phyloP scores from a whole-genome alignment of 352 stramenopile species.

The Phytophthora cryptogea region DNA sequence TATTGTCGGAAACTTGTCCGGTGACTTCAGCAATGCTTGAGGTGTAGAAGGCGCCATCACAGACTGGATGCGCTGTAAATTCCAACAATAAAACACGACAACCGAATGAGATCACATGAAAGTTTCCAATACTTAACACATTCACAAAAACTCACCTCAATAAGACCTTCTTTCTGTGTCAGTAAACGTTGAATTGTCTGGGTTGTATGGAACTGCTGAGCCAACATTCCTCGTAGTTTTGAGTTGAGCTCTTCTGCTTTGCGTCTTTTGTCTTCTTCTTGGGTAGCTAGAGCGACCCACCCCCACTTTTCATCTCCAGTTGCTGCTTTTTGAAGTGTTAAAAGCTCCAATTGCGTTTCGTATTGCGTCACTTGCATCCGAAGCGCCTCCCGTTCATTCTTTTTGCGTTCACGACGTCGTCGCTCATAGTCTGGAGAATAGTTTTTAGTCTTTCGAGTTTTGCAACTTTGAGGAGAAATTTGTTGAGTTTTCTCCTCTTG shows the following conservation, averaged over 20 bases:
- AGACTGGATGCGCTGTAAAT: conserved; percentile 5
- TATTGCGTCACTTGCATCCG: conserved; percentile 10
- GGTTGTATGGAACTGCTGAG: conserved; percentile 8
- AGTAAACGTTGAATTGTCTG: conserved; percentile 3
- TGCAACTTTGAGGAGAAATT: not conserved
- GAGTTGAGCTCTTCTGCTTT: conserved; percentile 22
- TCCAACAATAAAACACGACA: not conserved
- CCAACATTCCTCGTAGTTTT: conserved; percentile 9
- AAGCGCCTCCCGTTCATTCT: conserved; percentile 13
- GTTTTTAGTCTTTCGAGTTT: not conserved
- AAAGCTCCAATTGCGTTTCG: conserved; percentile 19
- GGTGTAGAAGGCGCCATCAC: not conserved
- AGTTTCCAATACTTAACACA: too few relatives aligned
- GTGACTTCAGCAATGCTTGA: not conserved
- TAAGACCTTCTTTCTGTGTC: not conserved
- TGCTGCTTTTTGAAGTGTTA: not conserved
- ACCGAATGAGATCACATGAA: too few relatives aligned
- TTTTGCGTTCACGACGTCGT: conserved; percentile 18
- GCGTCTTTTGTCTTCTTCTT: conserved; percentile 19
- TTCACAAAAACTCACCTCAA: conserved; percentile 5
- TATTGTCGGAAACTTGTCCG: not conserved
- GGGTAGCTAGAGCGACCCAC: conserved; percentile 7
- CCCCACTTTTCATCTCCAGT: conserved; percentile 10
- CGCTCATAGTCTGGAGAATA: conserved; percentile 13
- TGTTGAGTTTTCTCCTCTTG: not conserved